Evolutionary conservation across 257 asterid species (phyloP), one percentile per base, ranked within the genome.

Genomic region (Solanum peruvianum): DNA sequence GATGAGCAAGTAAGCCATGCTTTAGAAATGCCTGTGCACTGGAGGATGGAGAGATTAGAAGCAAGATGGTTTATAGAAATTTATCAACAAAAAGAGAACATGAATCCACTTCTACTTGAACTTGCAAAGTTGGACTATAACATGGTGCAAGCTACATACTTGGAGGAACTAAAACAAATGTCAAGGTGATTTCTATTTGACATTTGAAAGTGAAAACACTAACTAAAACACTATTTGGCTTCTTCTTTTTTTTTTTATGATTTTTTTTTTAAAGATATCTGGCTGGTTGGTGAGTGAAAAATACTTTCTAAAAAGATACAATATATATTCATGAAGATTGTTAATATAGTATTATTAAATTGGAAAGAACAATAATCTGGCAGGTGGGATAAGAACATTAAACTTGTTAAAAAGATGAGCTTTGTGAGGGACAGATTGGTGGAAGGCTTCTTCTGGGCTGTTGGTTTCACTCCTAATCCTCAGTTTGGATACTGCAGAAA

Each of bases 51-150:
- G 81, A 91, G 89, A 69, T 73, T 84, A 14, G 90, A 91, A 41
- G 39, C 88, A 31, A 89, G 88, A 80, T 86, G 91, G 92, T 91
- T 87, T 71, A 82, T 89, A 56, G 60, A 88, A 25, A 42, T 67
- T 20, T 89, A 89, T 71, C 73, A 87, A n/a, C 76, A 70, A 16
- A 21, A 47, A 56, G 42, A 47, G 11, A 47, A 85, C 13, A 83
- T 23, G 87, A 85, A 88, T 42, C 92, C 85, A 70, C 25, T 67
- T 72, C 35, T 90, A 21, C 90, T 90, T 31, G 88, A 92, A 67
- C 88, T 92, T 71, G 93, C 94, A 7, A 90, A 87, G 56, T 37
- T 92, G 82, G 92, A 91, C 45, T 89, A 89, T 71, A 91, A 91
- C 72, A 88, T 83, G 27, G 88, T 91, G 14, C 91, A 91, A 64